Evolutionary conservation across 768 basidiomycete genomes (phyloP), one percentile per base, ranked within the genome.

Genomic region (Lentinus tigrinus): DNA sequence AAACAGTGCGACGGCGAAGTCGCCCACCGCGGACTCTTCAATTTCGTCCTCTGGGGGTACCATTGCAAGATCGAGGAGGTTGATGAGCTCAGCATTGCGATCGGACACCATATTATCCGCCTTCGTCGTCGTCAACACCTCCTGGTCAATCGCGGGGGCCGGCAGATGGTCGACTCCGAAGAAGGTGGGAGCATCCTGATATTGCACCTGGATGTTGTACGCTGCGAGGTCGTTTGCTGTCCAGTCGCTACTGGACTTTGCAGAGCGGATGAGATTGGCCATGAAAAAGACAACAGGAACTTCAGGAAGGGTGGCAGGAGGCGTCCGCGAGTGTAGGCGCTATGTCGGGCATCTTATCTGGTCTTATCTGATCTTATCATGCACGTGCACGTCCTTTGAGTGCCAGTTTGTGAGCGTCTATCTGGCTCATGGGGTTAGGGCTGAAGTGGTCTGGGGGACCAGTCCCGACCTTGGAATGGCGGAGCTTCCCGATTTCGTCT

Each of bases 61-160:
- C 61, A 64, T 64, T 2, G 56, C 63, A 17, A 63, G 53, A 37
- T 63, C 63, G 26, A 66, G 49, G 47, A 43, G 39, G 28, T 52
- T 52, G 24, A 64, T 13, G 47, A 58, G 37, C 19, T 51, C 17
- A 37, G 50, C 54, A 36, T 14, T 46, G 26, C 28, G 4, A 23
- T 64, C 60, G 34, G 48, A 2, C 5, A 21, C 27, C n/a, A 48
- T 51, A 23, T 64, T 51, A 26, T 54, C 34, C 10, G 64, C 54
- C 6, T 40, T 36, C 28, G 38, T 28, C 14, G 24, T 38, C 16
- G 52, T 54, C 26, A 63, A 43, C 27, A 65, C 13, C 17, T 59
- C 63, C 26, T 46, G 27, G 38, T 59, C 37, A 28, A 55, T 47
- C 17, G 24, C 2, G 2, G 61, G 63, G 0, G 38, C 27, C 6